phyloP scores from a whole-genome alignment of 345 rosid species.

The Linum lewisii region DNA sequence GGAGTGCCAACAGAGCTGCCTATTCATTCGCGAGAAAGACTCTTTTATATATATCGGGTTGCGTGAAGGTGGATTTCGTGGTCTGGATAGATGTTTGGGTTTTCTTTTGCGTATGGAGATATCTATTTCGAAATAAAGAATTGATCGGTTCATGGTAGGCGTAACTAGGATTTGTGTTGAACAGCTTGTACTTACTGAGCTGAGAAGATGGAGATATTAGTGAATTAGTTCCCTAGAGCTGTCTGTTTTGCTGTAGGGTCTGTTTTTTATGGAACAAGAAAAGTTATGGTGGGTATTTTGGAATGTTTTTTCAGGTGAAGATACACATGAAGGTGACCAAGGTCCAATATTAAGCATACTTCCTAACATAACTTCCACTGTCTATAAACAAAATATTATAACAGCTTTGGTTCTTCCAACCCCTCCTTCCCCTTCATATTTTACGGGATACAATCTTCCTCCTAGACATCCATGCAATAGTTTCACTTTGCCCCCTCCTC shows the following conservation, averaged over 20 bases:
- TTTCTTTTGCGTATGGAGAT: too few species aligned
- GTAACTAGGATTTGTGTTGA: neutral
- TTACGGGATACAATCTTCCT: slow-evolving; percentile 1
- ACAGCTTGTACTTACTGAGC: neutral
- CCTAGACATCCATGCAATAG: slow-evolving; percentile 49
- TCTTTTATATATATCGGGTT: too few species aligned
- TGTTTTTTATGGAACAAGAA: too few species aligned
- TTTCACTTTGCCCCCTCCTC: slow-evolving; percentile 79
- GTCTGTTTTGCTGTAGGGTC: too few species aligned
- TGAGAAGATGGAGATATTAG: neutral
- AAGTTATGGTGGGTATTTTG: neutral
- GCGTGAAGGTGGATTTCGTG: too few species aligned
- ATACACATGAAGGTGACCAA: slow-evolving; percentile 34
- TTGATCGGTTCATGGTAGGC: slow-evolving; percentile 8
- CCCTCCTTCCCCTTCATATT: slow-evolving; percentile 8
- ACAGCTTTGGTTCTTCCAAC: slow-evolving; percentile 24
- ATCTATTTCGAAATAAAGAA: slow-evolving; percentile 50
- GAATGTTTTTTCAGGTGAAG: neutral
- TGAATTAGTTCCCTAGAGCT: neutral
- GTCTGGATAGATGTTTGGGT: too few species aligned
- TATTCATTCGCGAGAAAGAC: too few species aligned
- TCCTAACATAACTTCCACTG: slow-evolving; percentile 19
- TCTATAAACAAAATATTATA: slow-evolving; percentile 23
- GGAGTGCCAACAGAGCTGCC: too few species aligned
- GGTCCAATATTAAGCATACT: slow-evolving; percentile 20